Percentiles rank a stretch among this genome's conserved stretches.
Conservation (phyloP, 768 basidiomycete species). For the Panaeolus cyanescens region DNA sequence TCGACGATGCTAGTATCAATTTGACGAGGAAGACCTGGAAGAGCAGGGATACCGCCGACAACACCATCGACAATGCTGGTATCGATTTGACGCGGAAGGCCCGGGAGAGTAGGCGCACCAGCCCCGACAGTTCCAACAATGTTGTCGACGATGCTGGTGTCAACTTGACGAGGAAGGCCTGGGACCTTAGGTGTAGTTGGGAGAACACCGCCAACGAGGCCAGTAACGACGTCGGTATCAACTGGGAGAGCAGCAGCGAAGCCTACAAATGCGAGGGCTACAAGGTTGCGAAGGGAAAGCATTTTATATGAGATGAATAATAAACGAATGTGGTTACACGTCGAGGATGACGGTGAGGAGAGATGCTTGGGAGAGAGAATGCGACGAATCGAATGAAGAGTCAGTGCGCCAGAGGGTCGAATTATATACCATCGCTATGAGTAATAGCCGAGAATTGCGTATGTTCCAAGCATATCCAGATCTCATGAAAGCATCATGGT, state of each 20-base stretch:
- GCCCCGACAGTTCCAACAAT: background rate
- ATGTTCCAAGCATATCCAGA: background rate
- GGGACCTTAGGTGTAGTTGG: background rate
- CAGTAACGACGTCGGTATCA: background rate
- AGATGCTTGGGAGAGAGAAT: background rate
- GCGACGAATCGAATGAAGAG: background rate
- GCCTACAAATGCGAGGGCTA: background rate
- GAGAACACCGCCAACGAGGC: too few species aligned
- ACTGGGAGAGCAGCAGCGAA: conserved; percentile 14
- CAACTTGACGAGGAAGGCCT: background rate
- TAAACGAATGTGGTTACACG: conserved; percentile 5
- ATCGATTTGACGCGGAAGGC: background rate
- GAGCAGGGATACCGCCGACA: background rate
- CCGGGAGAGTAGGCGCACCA: background rate
- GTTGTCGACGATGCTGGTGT: background rate
- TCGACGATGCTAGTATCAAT: too few species aligned
- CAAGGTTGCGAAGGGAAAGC: background rate
- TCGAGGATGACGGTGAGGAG: background rate
- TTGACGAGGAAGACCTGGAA: background rate
- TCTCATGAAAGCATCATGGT: background rate
- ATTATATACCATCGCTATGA: background rate
- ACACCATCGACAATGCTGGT: background rate
- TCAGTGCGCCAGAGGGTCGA: background rate
- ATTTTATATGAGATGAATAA: background rate
- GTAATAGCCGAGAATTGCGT: background rate